Evolutionary conservation across 1,139 yeast genomes (phyloP), one percentile per base, ranked within the genome.

Genomic region (Lodderomyces beijingensis): DNA sequence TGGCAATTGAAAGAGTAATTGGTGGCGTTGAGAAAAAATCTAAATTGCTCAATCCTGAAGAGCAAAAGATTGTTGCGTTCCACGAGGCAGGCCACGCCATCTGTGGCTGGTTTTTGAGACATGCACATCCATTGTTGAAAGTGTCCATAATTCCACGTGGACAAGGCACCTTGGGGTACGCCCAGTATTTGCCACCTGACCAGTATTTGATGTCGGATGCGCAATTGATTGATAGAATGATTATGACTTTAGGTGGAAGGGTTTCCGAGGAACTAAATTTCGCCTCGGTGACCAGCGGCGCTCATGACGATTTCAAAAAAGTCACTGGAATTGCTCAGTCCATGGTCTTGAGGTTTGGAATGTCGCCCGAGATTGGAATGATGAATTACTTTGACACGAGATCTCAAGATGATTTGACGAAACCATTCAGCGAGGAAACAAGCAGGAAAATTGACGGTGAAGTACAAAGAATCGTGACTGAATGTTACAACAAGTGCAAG

Each of bases 11-110:
- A 60, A 79, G 98, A 54, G 96, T 89, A 23, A 87, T 89, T 64
- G 97, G 96, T 6, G 98, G 98, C 25, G 65, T 91, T 41, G 98
- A 91, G 58, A 86, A 86, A 67, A 89, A 89, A 57, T 77, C 93
- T 3, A 79, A 85, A 50, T 79, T 91, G 8, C 67, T 91, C 43
- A 77, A 84, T 18, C 79, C 83, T 4, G 91, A 84, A 39, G 96
- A 91, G 59, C 85, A 87, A 59, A 78, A 66, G 42, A 78, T 87
- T 31, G 96, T 91, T 37, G 98, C 98, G 0, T 93, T 86, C 53
- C 98, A 91, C 55, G 98, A 91, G 61, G 98, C 98, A 2, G 98
- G 98, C 0, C 98, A 91, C 59, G 98, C 98, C 4, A 79, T 91
- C 39, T 89, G 97, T 62, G 98, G 98, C 9, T 91, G 98, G 98